phyloP scores from a whole-genome alignment of 495 filamentous ascomycete genomes.

The Penicillium daleae region DNA sequence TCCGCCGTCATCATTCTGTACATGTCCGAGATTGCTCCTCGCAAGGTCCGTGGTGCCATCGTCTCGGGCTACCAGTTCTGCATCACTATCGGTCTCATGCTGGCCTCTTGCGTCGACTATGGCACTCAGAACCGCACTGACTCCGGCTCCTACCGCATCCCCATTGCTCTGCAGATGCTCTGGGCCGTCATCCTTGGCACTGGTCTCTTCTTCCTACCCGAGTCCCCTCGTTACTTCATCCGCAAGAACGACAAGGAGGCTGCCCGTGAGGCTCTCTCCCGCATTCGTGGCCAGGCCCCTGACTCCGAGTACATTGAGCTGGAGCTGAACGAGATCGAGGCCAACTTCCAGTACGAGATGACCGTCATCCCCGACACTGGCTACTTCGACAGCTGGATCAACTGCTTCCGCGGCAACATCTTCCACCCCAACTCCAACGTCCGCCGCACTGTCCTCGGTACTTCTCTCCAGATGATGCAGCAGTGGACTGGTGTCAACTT shows the following conservation, averaged over 20 bases:
- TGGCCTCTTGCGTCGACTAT: slow-evolving; percentile 75
- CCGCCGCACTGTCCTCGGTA: slow-evolving; percentile 76
- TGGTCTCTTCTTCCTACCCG: slow-evolving; percentile 76
- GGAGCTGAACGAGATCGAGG: slow-evolving; percentile 74
- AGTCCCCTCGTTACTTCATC: slow-evolving; percentile 70
- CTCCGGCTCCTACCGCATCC: slow-evolving; percentile 71
- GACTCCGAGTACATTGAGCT: slow-evolving; percentile 67
- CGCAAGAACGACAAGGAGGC: slow-evolving; percentile 54
- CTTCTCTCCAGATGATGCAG: slow-evolving; percentile 79
- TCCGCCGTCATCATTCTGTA: slow-evolving; percentile 76
- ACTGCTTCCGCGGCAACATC: slow-evolving; percentile 71
- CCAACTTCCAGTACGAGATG: slow-evolving; percentile 75
- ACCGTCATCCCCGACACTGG: slow-evolving; percentile 59
- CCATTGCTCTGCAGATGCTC: slow-evolving; percentile 67
- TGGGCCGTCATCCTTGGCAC: slow-evolving; percentile 66
- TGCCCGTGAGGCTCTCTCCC: slow-evolving; percentile 44
- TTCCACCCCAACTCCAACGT: slow-evolving; percentile 63
- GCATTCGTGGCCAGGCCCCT: slow-evolving; percentile 48
- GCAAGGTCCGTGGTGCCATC: slow-evolving; percentile 68
- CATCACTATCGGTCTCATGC: slow-evolving; percentile 72
- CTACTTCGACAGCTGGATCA: slow-evolving; percentile 63
- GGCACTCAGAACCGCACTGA: slow-evolving; percentile 62
- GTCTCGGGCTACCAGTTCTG: slow-evolving; percentile 74
- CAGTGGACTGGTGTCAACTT: slow-evolving; percentile 90
- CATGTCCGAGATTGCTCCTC: slow-evolving; percentile 67